Evolutionary conservation across 1,284 basidiomycete genomes (phyloP), one percentile per base, ranked within the genome.

Genomic region (Flammula alnicola): DNA sequence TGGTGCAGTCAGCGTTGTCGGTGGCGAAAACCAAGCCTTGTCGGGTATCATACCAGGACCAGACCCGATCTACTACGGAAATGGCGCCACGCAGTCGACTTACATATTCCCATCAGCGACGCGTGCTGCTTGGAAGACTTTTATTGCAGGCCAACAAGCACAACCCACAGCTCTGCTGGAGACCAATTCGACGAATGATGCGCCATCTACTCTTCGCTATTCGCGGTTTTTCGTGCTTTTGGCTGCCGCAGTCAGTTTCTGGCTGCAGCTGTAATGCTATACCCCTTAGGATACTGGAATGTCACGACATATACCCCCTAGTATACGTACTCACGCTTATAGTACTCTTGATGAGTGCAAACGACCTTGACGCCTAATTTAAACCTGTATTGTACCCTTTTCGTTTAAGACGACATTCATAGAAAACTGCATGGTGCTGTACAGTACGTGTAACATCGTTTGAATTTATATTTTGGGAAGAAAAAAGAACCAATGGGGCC

Each of bases 61-160:
- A 40, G 75, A 77, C 16, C 76, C 69, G 5, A 76, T 86, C n/a
- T 80, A 75, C 47, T 77, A 77, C 43, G 81, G 81, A 1, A 66
- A 71, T 3, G 74, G 71, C 0, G 71, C 74, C 5, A 78, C 76
- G 9, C 70, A 69, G 41, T 79, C 76, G 11, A 81, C 77, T 5
- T 78, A 77, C 54, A 64, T 77, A 14, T 80, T 74, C 54, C 81
- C 82, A 10, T 62, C 70, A 1, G 76, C 77, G 0, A 85, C 82
- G 1, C 70, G 80, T 32, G 74, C 74, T 8, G 80, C 81, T 1
- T 88, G 85, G 85, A 63, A 74, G 32, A 55, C 63, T 2, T 80
- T 75, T 29, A 46, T 46, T 19, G 44, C 44, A n/a, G n/a, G n/a
- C n/a, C n/a, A n/a, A n/a, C 35, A 35, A 22, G 44, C 44, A 27